phyloP scores from a whole-genome alignment of 2,329 filamentous ascomycete genomes.

The Sporothrix brasiliensis region DNA sequence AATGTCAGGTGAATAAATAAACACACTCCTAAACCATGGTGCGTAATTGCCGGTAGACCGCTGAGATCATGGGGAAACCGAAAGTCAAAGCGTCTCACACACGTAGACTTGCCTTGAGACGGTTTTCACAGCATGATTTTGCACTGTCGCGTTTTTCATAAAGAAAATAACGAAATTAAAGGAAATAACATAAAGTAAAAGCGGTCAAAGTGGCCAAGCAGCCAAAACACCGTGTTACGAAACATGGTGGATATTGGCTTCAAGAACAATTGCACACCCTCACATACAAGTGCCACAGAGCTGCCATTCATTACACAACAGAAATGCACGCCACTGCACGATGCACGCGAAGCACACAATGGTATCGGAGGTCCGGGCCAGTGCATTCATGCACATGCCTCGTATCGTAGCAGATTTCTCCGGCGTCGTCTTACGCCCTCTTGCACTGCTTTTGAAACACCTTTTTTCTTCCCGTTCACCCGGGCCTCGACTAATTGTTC shows the following conservation, averaged over 20 bases:
- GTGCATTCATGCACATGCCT: not conserved
- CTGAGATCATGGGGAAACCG: too few relatives aligned
- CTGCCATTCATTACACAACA: not conserved
- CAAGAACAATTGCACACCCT: not conserved
- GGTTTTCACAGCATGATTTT: too few relatives aligned
- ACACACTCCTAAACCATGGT: too few relatives aligned
- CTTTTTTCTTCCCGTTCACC: not conserved
- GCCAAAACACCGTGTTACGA: not conserved
- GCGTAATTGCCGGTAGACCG: too few relatives aligned
- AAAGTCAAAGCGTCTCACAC: too few relatives aligned
- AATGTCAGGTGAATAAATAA: too few relatives aligned
- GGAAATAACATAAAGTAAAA: not conserved
- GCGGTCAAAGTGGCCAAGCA: not conserved
- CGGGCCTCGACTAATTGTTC: not conserved
- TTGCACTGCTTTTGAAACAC: not conserved
- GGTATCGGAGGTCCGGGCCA: constrained; percentile 20
- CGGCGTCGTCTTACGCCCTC: not conserved
- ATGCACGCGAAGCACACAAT: not conserved
- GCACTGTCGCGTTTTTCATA: too few relatives aligned
- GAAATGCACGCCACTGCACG: not conserved
- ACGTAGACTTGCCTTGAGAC: too few relatives aligned
- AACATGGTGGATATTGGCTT: constrained; percentile 6
- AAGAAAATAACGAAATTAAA: not conserved
- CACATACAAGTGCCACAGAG: not conserved
- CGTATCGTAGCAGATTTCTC: not conserved